Evolutionary conservation across 2,329 filamentous ascomycete genomes (phyloP), one percentile per base, ranked within the genome.

Genomic region (Cytospora piceae): DNA sequence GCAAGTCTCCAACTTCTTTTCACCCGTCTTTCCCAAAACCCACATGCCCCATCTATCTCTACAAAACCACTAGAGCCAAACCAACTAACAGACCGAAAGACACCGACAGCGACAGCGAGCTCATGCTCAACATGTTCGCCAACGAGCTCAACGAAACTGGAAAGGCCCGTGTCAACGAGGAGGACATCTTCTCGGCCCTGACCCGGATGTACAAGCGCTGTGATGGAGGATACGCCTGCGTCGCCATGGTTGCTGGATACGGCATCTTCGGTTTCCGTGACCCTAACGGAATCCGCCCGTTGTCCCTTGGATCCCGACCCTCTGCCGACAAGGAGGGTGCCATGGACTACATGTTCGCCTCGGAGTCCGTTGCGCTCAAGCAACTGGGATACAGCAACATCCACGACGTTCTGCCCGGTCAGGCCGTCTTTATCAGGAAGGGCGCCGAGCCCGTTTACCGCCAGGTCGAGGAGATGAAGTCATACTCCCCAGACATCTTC

Each of bases 291-390:
- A 96, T 96, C 73, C 90, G 93, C 15, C 93, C 93, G 3, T 85
- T 97, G 69, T 86, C 91, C 56, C 80, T 96, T 12, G 93, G 93
- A 52, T 91, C 88, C 58, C 86, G 93, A 62, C 84, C 87, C 1
- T 93, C 91, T 1, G 77, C 81, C 17, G 90, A 83, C 0, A 66
- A 87, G 49, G 83, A 85, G 42, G 81, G 85, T 5, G 88, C 87
- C 7, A 89, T 79, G 67, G 93, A 97, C 77, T 97, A 96, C 80
- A 93, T 97, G 85, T 87, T 97, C 81, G 92, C 93, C 0, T 96
- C 93, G 0, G 93, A 97, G 77, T 94, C 90, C 11, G 88, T 97
- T 58, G 93, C 93, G 11, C 81, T 97, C 56, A 85, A 85, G 55
- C 92, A 96, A 75, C 88, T 94, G 57, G 92, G 92, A 20, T 96